These are phyloP conservation scores for Pythium vanterpoolii DNA, from an alignment of 352 stramenopile genomes.

Conservation along the genomic window DNA sequence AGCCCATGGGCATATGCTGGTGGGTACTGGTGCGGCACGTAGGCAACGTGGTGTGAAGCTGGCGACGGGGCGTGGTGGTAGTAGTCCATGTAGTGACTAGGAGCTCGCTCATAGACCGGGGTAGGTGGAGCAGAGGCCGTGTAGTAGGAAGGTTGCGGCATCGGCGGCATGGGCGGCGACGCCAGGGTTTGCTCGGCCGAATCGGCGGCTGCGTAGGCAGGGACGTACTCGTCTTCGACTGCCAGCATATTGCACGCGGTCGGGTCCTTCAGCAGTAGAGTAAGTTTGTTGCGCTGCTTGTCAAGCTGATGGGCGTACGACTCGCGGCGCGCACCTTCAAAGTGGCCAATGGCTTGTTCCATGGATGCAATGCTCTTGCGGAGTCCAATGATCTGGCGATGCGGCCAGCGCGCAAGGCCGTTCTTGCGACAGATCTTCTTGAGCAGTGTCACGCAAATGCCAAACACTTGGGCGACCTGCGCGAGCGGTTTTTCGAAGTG, in stretches of 20 bases:
- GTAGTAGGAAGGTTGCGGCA: slow-evolving; percentile 6
- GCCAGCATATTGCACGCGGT: slow-evolving; percentile 47
- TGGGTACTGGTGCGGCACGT: background rate
- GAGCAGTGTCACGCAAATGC: slow-evolving; percentile 81
- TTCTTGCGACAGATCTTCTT: slow-evolving; percentile 86
- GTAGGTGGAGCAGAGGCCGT: background rate
- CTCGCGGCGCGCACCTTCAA: slow-evolving; percentile 61
- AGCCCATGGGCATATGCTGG: background rate
- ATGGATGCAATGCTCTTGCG: slow-evolving; percentile 86
- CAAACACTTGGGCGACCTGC: slow-evolving; percentile 70
- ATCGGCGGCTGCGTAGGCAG: background rate
- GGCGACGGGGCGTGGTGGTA: slow-evolving; percentile 11
- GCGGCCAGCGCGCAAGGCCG: slow-evolving; percentile 76
- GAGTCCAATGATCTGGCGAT: slow-evolving; percentile 84
- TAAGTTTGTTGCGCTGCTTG: slow-evolving; percentile 77
- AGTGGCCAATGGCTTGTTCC: slow-evolving; percentile 79
- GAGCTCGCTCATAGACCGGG: slow-evolving; percentile 8
- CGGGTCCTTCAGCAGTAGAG: slow-evolving; percentile 56
- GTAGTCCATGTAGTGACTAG: slow-evolving; percentile 2
- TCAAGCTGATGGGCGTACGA: slow-evolving; percentile 68
- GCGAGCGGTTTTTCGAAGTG: slow-evolving; percentile 84
- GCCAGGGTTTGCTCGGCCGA: background rate
- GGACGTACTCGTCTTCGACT: slow-evolving; percentile 27
- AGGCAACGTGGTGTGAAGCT: slow-evolving; percentile 1
- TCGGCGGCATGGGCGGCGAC: background rate